Evolutionary conservation across 768 basidiomycete species (phyloP), one percentile per base, ranked within the genome.

Genomic region (Tulasnella sp.): DNA sequence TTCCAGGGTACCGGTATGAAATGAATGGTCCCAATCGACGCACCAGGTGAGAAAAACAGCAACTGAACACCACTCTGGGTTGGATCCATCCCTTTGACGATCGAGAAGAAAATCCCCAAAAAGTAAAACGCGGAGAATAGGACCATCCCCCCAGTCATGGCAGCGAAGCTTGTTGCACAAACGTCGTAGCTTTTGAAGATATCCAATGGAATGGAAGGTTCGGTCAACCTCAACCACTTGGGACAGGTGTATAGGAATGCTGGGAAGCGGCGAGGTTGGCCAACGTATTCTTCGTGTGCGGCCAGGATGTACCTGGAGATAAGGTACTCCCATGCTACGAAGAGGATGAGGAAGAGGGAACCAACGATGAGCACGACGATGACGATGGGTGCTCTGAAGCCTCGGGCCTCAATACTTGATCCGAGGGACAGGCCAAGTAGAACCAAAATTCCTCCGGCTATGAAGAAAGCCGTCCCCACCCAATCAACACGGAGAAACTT

Each of bases 401-500:
- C 88, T 68, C 78, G 77, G 19, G n/a, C 54, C 34, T 83, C 82
- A 17, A 79, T 79, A 36, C 45, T 49, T 19, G 87, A 85, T 7
- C 87, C 87, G 86, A 86, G 87, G 78, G 85, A 87, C 72, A 88
- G 82, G 17, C 85, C 87, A 7, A 88, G 85, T 31, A 88, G 81
- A 71, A 88, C 76, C 31, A 87, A 83, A 67, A 87, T 83, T 19
- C 86, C 85, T 36, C 83, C 85, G 12, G 75, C 77, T 79, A 86
- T 81, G 79, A 87, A 88, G 49, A 88, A 77, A 49, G 82, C 72
- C 0, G 84, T 84, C 38, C 87, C 87, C n/a, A 87, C 69, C 85
- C 87, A 86, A 79, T 88, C 87, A 71, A 88, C 82, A 64, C 82
- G 78, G 52, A 79, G 76, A 78, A 85, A 45, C 78, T 83, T 80